Percentiles rank a stretch among this genome's conserved stretches.
These are phyloP conservation scores for Panicum hallii DNA, from an alignment of 202 grass and related monocot species.

Conservation along the genomic window DNA sequence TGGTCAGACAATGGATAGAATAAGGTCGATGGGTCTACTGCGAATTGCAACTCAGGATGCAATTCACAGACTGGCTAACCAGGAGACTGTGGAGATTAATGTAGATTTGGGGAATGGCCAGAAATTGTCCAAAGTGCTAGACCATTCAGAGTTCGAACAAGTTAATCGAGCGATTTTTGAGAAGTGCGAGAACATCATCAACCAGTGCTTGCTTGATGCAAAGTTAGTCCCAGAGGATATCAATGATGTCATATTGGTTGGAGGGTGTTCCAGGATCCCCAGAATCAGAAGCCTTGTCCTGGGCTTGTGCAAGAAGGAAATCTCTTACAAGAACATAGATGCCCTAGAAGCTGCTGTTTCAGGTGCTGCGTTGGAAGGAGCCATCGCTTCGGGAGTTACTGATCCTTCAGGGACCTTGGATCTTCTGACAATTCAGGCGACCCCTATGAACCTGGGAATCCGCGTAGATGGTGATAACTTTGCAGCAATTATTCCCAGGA, in stretches of 20 bases:
- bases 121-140: conserved; percentile 47
- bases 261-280: conserved; percentile 67
- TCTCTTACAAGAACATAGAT: conserved; percentile 51
- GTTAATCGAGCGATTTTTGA: conserved; percentile 54
- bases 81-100: conserved; percentile 49
- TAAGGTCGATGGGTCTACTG: conserved; percentile 50
- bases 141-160: conserved; percentile 59
- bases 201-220: conserved; percentile 59
- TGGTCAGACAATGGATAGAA: conserved; percentile 57
- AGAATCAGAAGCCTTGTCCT: conserved; percentile 66
- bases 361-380: conserved; percentile 70
- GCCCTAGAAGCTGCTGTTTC: conserved; percentile 62
- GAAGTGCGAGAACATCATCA: conserved; percentile 58
- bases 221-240: conserved; percentile 56
- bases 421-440: conserved; percentile 66
- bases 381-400: conserved; percentile 63
- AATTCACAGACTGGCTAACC: conserved; percentile 59
- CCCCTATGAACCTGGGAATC: conserved; percentile 67
- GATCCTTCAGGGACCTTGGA: conserved; percentile 66
- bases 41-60: conserved; percentile 67
- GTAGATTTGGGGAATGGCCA: conserved; percentile 52
- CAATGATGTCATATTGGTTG: conserved; percentile 70
- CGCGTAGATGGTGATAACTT: conserved; percentile 38
- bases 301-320: conserved; percentile 58
- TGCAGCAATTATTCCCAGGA: conserved; percentile 53